These are phyloP conservation scores for Uronychia binucleata DNA, from an alignment of 73 alveolate species.

Conservation along the genomic window DNA sequence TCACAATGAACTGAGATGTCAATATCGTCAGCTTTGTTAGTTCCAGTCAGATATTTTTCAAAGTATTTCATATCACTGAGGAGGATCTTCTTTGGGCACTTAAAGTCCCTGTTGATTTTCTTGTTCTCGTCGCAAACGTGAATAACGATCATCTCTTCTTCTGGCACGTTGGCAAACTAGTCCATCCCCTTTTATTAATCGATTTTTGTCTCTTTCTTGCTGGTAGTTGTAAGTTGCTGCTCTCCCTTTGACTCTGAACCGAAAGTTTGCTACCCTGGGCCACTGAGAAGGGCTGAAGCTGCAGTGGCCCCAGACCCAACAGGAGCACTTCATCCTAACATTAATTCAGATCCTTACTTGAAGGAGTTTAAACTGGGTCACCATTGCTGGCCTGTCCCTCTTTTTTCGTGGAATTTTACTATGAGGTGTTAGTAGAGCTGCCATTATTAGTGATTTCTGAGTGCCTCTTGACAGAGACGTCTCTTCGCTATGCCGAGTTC, in stretches of 20 bases:
- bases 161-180: neutral
- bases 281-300: neutral
- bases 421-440: neutral
- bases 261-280: too few relatives aligned
- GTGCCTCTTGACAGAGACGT: neutral
- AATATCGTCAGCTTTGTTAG: conserved; percentile 60
- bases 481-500: neutral
- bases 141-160: conserved; percentile 54
- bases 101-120: conserved; percentile 62
- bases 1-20: conserved; percentile 80
- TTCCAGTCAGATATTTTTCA: conserved; percentile 60
- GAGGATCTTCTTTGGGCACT: conserved; percentile 55
- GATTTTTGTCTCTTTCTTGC: neutral
- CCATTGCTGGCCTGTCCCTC: too few relatives aligned
- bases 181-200: neutral
- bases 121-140: conserved; percentile 75
- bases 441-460: neutral
- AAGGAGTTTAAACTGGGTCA: neutral
- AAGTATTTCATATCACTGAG: conserved; percentile 72
- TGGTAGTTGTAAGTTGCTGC: neutral
- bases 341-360: neutral
- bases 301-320: neutral
- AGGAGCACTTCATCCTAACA: neutral
- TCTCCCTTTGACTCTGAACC: neutral
- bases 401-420: neutral